Evolutionary conservation across 108 stramenopile species (phyloP), one percentile per base, ranked within the genome.

Genomic region (Cyclotella distinguenda): DNA sequence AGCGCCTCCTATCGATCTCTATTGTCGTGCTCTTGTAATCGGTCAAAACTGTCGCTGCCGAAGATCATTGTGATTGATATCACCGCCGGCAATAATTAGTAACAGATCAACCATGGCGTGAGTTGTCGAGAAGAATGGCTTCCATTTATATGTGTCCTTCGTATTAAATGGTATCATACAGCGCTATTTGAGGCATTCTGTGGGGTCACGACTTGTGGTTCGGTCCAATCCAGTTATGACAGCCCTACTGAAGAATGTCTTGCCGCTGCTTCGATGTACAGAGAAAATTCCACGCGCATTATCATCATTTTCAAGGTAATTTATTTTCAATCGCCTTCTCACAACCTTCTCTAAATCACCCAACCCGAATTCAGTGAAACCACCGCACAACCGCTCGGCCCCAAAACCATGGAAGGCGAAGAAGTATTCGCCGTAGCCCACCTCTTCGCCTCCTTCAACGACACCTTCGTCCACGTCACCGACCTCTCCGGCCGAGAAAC

Each of bases 401-500:
- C 86, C 58, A 92, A 89, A 79, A 67, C 85, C 40, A 68, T 72
- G 35, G 98, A 99, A 64, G 97, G 96, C 54, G 99, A 99, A 81
- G 85, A 96, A 70, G 94, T 98, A 47, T 99, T 99, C 71, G 99
- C 92, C 47, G 99, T 99, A 26, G 98, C 98, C 31, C 99, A 99
- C 93, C 92, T 99, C 81, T 99, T 99, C 74, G 99, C 99, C 42
- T 97, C 96, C 30, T 99, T 99, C 93, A 99, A 99, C 83, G 99
- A 99, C 75, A 99, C 99, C 44, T 99, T 99, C 77, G 99, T 99
- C 39, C 99, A 99, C 74, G 95, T 99, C 22, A 99, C 99, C 27
- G 99, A 99, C 77, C 88, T 99, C 46, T 97, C 96, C 33, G 99
- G 99, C 50, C 93, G 99, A 6, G 99, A 99, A 86, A 99, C 99